Evolutionary conservation across 1,284 basidiomycete genomes (phyloP).

Genomic region (Sanghuangporus sanghuang): DNA sequence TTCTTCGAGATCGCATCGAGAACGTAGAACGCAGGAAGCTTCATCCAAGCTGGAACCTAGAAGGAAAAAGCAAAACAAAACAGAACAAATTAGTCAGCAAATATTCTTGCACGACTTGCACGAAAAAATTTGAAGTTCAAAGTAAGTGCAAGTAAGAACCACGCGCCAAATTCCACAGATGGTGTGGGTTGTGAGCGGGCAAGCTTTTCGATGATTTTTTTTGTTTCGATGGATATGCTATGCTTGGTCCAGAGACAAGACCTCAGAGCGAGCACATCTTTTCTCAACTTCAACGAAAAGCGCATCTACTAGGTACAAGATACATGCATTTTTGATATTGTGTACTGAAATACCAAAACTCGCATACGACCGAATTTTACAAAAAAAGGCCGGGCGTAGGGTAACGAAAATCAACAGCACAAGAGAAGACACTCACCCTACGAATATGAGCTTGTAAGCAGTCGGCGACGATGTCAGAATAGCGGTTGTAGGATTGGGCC

Average conservation of each 20-base stretch:
- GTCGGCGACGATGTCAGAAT: slow-evolving; percentile 76
- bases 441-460: slow-evolving; percentile 87
- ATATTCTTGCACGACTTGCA: not conserved
- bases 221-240: slow-evolving; percentile 28
- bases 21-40: slow-evolving; percentile 91
- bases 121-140: not conserved
- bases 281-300: slow-evolving; percentile 33
- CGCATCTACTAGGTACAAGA: slow-evolving; percentile 31
- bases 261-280: slow-evolving; percentile 30
- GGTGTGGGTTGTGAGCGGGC: not conserved
- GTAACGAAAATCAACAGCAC: slow-evolving; percentile 12
- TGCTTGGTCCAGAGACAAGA: slow-evolving; percentile 21
- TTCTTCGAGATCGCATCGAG: slow-evolving; percentile 97
- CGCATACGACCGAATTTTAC: not conserved
- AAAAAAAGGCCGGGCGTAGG: not conserved
- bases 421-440: slow-evolving; percentile 58
- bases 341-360: slow-evolving; percentile 7
- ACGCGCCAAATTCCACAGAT: not conserved
- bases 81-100: slow-evolving; percentile 17
- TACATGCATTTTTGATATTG: slow-evolving; percentile 7
- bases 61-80: slow-evolving; percentile 24
- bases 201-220: not conserved
- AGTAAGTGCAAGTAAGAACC: not conserved
- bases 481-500: slow-evolving; percentile 81
- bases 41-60: slow-evolving; percentile 88